phyloP scores from a whole-genome alignment of 2,329 filamentous ascomycete genomes.

The Fusarium beomiforme region DNA sequence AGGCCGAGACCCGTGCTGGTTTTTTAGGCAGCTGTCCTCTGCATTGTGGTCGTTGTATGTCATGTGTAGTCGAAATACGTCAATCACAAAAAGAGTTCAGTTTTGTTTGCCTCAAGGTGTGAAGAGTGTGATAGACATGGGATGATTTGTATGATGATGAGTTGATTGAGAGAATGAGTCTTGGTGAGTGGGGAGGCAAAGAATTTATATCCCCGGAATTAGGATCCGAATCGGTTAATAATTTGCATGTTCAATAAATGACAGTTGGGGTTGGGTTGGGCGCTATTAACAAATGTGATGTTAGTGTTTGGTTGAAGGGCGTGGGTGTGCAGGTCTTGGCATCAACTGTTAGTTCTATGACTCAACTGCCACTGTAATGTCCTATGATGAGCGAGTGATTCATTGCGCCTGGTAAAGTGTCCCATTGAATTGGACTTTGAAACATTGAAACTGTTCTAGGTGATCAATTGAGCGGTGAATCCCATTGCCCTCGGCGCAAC shows the following conservation, averaged over 20 bases:
- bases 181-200: neutral
- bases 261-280: slow-evolving; percentile 1
- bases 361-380: neutral
- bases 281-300: slow-evolving; percentile 9
- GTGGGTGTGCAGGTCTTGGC: slow-evolving; percentile 17
- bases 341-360: slow-evolving; percentile 1
- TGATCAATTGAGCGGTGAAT: slow-evolving; percentile 17
- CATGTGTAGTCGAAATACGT: slow-evolving; percentile 16
- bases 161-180: neutral
- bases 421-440: neutral
- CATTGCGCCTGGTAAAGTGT: neutral
- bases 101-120: neutral
- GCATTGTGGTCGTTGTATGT: slow-evolving; percentile 38
- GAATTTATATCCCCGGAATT: slow-evolving; percentile 25
- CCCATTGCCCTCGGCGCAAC: neutral
- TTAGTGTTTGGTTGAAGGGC: neutral
- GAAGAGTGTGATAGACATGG: neutral
- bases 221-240: slow-evolving; percentile 23
- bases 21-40: slow-evolving; percentile 46
- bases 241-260: neutral
- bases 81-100: slow-evolving; percentile 5
- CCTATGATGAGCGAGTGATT: slow-evolving; percentile 10
- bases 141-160: neutral
- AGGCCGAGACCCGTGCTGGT: slow-evolving; percentile 25
- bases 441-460: neutral